Evolutionary conservation across 805 yeast genomes (phyloP).

Genomic region (Saturnispora serradocipensis): DNA sequence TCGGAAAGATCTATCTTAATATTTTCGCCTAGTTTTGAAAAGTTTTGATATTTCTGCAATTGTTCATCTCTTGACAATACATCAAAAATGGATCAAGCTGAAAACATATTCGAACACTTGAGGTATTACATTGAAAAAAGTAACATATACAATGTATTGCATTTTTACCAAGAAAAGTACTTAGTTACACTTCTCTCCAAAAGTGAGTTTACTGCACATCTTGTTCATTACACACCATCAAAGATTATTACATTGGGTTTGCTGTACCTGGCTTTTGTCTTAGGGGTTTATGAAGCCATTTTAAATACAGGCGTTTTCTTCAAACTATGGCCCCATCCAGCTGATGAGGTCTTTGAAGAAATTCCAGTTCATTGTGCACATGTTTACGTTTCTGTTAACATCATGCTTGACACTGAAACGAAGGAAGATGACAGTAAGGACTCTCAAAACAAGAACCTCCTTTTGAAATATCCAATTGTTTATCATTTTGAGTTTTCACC

Average conservation of each 20-base stretch:
- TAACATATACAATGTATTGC: slow-evolving; percentile 1
- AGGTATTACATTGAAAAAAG: not conserved
- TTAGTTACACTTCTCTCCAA: slow-evolving; percentile 11
- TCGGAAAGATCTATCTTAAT: not conserved
- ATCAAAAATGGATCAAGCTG: not conserved
- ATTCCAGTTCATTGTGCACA: slow-evolving; percentile 77
- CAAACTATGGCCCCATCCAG: slow-evolving; percentile 24
- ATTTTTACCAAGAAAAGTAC: slow-evolving; percentile 10
- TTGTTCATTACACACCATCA: slow-evolving; percentile 18
- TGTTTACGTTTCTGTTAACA: slow-evolving; percentile 45
- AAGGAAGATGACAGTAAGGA: slow-evolving; percentile 11
- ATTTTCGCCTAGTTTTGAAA: not conserved
- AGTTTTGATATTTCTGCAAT: not conserved
- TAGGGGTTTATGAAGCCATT: slow-evolving; percentile 20
- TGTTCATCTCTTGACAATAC: no score
- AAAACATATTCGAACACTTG: not conserved
- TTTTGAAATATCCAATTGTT: slow-evolving; percentile 31
- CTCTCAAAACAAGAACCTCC: slow-evolving; percentile 9
- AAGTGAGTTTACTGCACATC: slow-evolving; percentile 17
- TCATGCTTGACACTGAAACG: slow-evolving; percentile 16
- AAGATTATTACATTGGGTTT: slow-evolving; percentile 20
- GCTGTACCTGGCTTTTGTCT: slow-evolving; percentile 16
- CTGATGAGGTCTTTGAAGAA: slow-evolving; percentile 53
- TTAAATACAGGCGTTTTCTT: slow-evolving; percentile 19
- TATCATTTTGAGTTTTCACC: slow-evolving; percentile 77